Conservation (phyloP, 2,329 filamentous ascomycete genomes). For the Diaporthe ilicicola region DNA sequence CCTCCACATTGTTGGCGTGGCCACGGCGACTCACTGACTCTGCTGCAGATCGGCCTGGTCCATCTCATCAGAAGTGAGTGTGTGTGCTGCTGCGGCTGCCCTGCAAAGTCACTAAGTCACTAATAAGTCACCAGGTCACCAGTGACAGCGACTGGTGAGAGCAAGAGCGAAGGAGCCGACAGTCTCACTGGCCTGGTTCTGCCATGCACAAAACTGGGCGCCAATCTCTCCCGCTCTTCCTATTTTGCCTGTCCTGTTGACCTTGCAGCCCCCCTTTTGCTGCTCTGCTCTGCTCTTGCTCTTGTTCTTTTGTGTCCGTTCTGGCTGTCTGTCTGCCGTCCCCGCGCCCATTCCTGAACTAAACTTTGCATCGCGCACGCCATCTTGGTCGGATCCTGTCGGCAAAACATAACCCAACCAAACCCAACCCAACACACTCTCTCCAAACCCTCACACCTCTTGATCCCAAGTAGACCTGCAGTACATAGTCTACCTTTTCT, state of each 20-base stretch:
- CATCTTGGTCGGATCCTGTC: conserved; percentile 24
- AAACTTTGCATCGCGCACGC: conserved; percentile 12
- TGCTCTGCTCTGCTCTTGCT: conserved; percentile 15
- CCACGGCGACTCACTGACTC: conserved; percentile 18
- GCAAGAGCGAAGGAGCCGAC: background rate
- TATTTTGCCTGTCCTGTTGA: conserved; percentile 7
- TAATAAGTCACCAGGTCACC: background rate
- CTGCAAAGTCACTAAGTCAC: background rate
- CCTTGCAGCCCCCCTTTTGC: conserved; percentile 21
- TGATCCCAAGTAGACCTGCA: conserved; percentile 19
- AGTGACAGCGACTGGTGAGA: background rate
- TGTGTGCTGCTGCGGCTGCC: background rate
- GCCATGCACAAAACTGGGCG: conserved; percentile 27
- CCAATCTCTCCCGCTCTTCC: conserved; percentile 19
- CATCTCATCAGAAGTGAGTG: background rate
- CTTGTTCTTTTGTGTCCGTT: background rate
- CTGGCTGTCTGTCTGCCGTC: background rate
- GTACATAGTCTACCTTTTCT: background rate
- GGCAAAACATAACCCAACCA: conserved; percentile 3
- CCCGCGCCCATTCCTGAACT: background rate
- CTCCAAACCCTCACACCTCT: background rate
- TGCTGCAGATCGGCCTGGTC: conserved; percentile 11
- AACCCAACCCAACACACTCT: conserved; percentile 4
- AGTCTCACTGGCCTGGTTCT: conserved; percentile 18
- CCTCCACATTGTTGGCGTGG: conserved; percentile 23